Base-by-base conservation (phyloP, 2,329 filamentous ascomycete species). In the Ceratocystis huliohia region DNA sequence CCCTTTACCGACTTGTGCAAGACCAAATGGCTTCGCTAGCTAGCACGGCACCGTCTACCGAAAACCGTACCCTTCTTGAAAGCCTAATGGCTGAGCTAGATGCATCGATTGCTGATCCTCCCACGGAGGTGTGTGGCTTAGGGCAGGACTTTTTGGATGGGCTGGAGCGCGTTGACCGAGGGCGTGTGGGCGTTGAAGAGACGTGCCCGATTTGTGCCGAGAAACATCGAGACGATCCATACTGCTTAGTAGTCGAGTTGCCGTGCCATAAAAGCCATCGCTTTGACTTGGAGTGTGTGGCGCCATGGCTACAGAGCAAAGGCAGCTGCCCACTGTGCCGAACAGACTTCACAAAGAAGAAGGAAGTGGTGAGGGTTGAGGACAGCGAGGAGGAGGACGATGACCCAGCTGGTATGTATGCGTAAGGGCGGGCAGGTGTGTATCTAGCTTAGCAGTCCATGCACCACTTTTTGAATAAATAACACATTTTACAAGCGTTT, bases 201-300 rank as follows among this genome's bases (percentile, higher is more conserved):
- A 73, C 77, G 66, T 87, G 84, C 69, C 81, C 84, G 53, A 87
- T 87, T 73, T 87, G 84, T 74, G 83, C 82, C 67, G 81, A 86
- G 70, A 75, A 74, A 37, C 86, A 83, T 71, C 76, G 85, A 61
- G 83, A 87, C 70, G 85, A 88, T 71, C 75, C 77, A 70, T 86
- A 83, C 72, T 82, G 80, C 66, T 76, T 88, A 1, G 84, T 87
- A 13, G 85, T 87, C 33, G 80, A 84, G 76, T 77, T 88, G 71
- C 84, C 84, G 50, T 88, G 85, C 72, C 77, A 84, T 70, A 78
- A 77, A 41, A 76, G 73, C 50, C 85, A 88, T 73, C 75, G 75
- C 63, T 87, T 85, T 72, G 85, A 88, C 71, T 74, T 87, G n/a
- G 85, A 88, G 75, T 88, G 85, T 71, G 83, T 87, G 1, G 82